A percentile compares a stretch with the other conserved stretches of the same genome.
Conservation (phyloP, 2,329 filamentous ascomycete genomes). For the Fusarium sp. region DNA sequence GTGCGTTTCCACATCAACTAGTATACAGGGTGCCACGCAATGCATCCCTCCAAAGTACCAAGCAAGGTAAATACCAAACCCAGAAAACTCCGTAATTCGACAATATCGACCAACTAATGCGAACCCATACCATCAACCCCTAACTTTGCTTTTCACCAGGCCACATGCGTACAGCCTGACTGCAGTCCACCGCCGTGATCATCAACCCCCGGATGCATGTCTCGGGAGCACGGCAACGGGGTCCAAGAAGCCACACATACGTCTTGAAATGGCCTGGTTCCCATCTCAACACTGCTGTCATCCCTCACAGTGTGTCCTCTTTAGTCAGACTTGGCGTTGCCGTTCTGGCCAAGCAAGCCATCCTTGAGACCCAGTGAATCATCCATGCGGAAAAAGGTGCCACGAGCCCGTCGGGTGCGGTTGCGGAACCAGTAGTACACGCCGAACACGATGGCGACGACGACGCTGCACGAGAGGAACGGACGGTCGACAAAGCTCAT, state of each 20-base stretch:
- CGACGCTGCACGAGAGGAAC: slow-evolving; percentile 63
- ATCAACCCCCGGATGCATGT: neutral
- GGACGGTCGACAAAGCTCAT: slow-evolving; percentile 66
- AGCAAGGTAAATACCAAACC: slow-evolving; percentile 24
- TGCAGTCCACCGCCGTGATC: neutral
- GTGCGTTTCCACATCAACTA: slow-evolving; percentile 22
- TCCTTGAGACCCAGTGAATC: slow-evolving; percentile 68
- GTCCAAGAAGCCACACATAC: neutral
- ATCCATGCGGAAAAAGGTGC: slow-evolving; percentile 68
- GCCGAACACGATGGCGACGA: slow-evolving; percentile 64
- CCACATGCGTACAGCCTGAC: neutral
- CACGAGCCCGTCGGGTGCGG: slow-evolving; percentile 61
- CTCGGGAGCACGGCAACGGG: neutral
- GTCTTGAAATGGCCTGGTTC: neutral
- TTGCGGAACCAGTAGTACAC: slow-evolving; percentile 62
- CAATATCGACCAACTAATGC: slow-evolving; percentile 9
- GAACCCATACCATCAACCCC: slow-evolving; percentile 22
- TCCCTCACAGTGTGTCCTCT: neutral
- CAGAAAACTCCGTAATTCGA: slow-evolving; percentile 43
- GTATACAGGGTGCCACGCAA: slow-evolving; percentile 33
- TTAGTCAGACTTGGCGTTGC: slow-evolving; percentile 50
- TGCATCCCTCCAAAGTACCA: neutral
- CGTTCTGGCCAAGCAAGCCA: slow-evolving; percentile 63
- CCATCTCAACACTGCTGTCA: neutral
- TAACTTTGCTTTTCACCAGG: neutral